phyloP scores from a whole-genome alignment of 768 basidiomycete species.

The Pulveroboletus sp. region DNA sequence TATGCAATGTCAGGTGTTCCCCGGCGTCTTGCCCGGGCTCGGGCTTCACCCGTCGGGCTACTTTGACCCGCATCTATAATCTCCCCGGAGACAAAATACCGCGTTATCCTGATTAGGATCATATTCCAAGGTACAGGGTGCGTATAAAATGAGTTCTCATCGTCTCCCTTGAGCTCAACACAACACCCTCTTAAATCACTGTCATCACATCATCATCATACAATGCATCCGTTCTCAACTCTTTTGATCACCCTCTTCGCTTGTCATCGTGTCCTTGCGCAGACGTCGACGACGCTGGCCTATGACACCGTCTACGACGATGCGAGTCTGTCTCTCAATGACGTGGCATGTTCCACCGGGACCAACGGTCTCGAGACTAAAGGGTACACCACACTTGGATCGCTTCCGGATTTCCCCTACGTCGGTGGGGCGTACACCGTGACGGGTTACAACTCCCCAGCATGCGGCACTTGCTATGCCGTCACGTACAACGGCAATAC shows the following conservation, averaged over 20 bases:
- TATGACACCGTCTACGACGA: constrained; percentile 39
- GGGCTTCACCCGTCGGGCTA: no score
- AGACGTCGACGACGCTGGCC: constrained; percentile 27
- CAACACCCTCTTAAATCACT: background rate
- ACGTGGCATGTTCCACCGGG: constrained; percentile 39
- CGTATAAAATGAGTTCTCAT: background rate
- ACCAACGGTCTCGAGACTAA: constrained; percentile 34
- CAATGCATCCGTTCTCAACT: constrained; percentile 25
- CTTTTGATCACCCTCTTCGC: constrained; percentile 14
- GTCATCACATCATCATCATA: constrained; percentile 4
- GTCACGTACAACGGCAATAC: constrained; percentile 30
- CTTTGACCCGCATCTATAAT: no score
- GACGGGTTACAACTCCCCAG: constrained; percentile 17
- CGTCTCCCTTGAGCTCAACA: background rate
- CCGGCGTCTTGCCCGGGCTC: no score
- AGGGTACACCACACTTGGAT: constrained; percentile 35
- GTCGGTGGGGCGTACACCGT: constrained; percentile 33
- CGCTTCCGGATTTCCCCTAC: constrained; percentile 37
- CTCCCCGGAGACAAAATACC: no score
- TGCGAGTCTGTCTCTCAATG: constrained; percentile 20
- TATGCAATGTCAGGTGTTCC: no score
- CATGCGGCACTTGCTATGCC: constrained; percentile 31
- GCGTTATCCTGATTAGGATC: no score
- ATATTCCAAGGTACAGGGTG: no score
- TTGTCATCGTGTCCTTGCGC: constrained; percentile 21